Conservation (phyloP, 2,329 filamentous ascomycete species). For the Verticillium nubilum region DNA sequence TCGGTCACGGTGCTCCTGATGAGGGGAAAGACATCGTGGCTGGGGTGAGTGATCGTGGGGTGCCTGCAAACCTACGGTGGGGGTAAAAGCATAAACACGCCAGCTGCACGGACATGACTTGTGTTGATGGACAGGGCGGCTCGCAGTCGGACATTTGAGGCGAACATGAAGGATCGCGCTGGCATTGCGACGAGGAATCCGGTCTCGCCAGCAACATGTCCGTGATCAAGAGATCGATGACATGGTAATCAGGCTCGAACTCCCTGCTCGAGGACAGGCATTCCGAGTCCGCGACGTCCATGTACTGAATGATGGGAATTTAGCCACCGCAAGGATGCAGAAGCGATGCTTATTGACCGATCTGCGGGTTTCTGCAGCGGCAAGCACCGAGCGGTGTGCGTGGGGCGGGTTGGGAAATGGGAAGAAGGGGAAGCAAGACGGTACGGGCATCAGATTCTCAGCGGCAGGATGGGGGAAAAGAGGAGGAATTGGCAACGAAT, state of each 20-base stretch:
- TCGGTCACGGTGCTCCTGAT: neutral
- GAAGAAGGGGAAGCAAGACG: neutral
- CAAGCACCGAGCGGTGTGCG: neutral
- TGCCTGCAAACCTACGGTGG: neutral
- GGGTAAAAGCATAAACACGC: neutral
- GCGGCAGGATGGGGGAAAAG: neutral
- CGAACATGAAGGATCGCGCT: neutral
- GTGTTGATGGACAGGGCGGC: neutral
- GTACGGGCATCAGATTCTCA: neutral
- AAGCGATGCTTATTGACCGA: neutral
- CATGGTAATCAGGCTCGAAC: neutral
- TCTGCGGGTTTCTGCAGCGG: neutral
- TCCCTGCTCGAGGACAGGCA: neutral
- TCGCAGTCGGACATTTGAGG: neutral
- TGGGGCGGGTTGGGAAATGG: neutral
- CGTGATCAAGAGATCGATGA: neutral
- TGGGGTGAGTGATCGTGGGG: neutral
- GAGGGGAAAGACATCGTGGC: neutral
- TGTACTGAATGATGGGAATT: neutral
- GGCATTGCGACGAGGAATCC: neutral
- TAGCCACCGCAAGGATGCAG: neutral
- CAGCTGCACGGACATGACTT: neutral
- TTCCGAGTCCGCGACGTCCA: neutral
- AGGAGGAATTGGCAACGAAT: neutral
- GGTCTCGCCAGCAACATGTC: neutral